phyloP scores from a whole-genome alignment of 2,329 filamentous ascomycete species.

The Botrytis paeoniae region DNA sequence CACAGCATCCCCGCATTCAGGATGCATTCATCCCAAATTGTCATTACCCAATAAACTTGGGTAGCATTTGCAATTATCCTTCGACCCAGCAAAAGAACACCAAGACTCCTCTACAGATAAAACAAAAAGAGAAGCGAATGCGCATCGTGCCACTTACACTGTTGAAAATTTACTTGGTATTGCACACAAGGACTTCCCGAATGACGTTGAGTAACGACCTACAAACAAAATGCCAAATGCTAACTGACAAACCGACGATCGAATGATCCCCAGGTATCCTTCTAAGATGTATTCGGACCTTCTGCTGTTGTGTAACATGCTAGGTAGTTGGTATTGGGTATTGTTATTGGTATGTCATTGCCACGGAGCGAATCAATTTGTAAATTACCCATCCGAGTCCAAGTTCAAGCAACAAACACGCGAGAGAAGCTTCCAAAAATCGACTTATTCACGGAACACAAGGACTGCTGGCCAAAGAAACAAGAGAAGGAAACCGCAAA shows the following conservation, averaged over 20 bases:
- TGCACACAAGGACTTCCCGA: not conserved
- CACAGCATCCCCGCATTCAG: not conserved
- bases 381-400: not conserved
- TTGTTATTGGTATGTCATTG: not conserved
- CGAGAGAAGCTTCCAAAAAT: not conserved
- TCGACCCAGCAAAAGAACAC: not conserved
- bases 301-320: not conserved
- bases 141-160: not conserved
- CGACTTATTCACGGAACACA: not conserved
- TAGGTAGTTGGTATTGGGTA: not conserved
- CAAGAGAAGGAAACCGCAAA: not conserved
- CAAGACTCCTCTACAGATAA: not conserved
- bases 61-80: not conserved
- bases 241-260: not conserved
- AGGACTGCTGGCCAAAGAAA: not conserved
- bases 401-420: not conserved
- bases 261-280: not conserved
- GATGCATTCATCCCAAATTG: not conserved
- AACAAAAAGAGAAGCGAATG: not conserved
- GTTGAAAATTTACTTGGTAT: not conserved
- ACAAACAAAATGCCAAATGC: not conserved
- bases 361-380: not conserved
- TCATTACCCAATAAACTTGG: not conserved
- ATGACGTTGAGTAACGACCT: not conserved
- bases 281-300: slow-evolving; percentile 2